phyloP scores from a whole-genome alignment of 2,329 filamentous ascomycete species.

The Exophiala sideris region DNA sequence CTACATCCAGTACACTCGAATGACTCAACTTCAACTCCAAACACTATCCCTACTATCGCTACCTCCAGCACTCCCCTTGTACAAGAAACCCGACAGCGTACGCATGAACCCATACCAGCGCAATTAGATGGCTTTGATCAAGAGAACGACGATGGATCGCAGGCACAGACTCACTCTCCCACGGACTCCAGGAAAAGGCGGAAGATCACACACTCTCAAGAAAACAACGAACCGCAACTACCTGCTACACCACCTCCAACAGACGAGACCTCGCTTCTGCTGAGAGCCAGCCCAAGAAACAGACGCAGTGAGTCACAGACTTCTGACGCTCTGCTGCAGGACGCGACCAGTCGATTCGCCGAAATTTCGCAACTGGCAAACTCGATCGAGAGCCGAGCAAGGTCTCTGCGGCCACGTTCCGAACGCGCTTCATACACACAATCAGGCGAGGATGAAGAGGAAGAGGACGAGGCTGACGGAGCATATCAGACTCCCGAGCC shows the following conservation, averaged over 20 bases:
- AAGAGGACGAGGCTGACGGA: background rate
- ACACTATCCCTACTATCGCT: constrained; percentile 16
- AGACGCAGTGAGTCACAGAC: constrained; percentile 22
- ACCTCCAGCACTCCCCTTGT: constrained; percentile 4
- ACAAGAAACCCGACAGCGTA: constrained; percentile 2
- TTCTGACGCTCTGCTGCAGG: constrained; percentile 21
- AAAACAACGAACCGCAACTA: constrained; percentile 2
- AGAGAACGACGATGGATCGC: constrained; percentile 1
- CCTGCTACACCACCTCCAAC: constrained; percentile 8
- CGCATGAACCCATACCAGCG: constrained; percentile 13
- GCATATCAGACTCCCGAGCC: background rate
- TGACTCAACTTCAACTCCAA: background rate
- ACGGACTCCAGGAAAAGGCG: constrained; percentile 16
- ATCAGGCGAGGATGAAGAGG: constrained; percentile 3
- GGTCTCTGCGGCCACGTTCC: constrained; percentile 8
- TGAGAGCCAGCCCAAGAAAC: constrained; percentile 12
- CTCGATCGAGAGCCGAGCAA: constrained; percentile 19
- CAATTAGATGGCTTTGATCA: constrained; percentile 9
- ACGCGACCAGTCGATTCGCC: constrained; percentile 19
- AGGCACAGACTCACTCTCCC: background rate
- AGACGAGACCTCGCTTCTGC: constrained; percentile 3
- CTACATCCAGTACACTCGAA: constrained; percentile 4
- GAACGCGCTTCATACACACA: constrained; percentile 1
- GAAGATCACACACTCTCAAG: constrained; percentile 18
- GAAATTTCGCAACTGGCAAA: constrained; percentile 24